Evolutionary conservation across 345 rosid species (phyloP), one percentile per base, ranked within the genome.

Genomic region (Diplotaxis tenuifolia): DNA sequence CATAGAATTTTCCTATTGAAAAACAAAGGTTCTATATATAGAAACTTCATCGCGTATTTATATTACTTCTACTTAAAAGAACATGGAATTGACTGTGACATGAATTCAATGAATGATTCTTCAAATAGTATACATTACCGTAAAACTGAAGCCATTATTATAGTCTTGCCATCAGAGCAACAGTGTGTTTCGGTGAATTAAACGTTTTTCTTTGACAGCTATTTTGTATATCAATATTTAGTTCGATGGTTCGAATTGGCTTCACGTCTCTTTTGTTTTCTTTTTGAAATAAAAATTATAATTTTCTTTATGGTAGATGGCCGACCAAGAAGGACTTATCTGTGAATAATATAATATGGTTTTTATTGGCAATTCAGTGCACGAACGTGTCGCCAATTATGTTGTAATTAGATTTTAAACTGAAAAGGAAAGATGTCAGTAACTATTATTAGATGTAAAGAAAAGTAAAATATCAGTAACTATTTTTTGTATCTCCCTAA

Each of bases 281-380:
- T 74, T n/a, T n/a, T n/a, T 31, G 29, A 21, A 42, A 64, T 55
- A 40, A 4, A 7, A 14, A 3, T 21, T 28, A 25, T 21, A 23
- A 38, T 0, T 22, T 47, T 31, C 28, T 67, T 15, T 31, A 29
- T 53, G 65, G 57, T 68, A 60, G 62, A 67, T 68, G 79, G 79
- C 79, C 74, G 79, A 75, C 79, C 74, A 75, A 40, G 62, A 55
- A 40, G 27, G 27, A 18, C n/a, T 60, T 18, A 27, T 62, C 20
- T 68, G 38, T 62, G 45, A 53, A 20, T 27, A 12, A 55, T 25
- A 54, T 12, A 54, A 54, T 54, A 6, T 28, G 53, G 71, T 55
- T 6, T 18, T 19, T 21, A 54, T 54, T 11, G 59, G 18, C 18
- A 49, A 31, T 5, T 21, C 61, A 71, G 40, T 34, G 68, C 40